These are phyloP conservation scores for Herpotrichia juniperi DNA, from an alignment of 2,329 filamentous ascomycete species.

Conservation along the genomic window DNA sequence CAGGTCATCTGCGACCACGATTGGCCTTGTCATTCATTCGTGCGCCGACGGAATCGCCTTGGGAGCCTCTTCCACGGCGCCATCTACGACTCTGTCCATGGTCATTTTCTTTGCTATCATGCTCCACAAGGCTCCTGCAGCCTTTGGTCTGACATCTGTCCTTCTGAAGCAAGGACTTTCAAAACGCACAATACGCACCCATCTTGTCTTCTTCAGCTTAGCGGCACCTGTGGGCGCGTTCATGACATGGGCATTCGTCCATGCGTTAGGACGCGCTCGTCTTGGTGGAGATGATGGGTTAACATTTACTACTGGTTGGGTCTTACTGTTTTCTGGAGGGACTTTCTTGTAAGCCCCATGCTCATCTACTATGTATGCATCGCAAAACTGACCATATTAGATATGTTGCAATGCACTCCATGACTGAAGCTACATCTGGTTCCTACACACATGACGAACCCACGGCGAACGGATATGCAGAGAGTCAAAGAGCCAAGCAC, in stretches of 20 bases:
- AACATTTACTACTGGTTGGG: conserved; percentile 88
- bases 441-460: conserved; percentile 36
- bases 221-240: conserved; percentile 88
- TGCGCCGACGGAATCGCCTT: conserved; percentile 95
- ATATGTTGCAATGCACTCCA: conserved; percentile 98
- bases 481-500: conserved; percentile 55
- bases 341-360: conserved; percentile 92
- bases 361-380: not conserved
- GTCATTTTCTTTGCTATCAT: conserved; percentile 97
- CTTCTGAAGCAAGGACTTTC: conserved; percentile 89
- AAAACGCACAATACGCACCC: conserved; percentile 81
- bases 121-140: conserved; percentile 95
- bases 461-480: conserved; percentile 58
- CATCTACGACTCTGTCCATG: conserved; percentile 74
- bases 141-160: conserved; percentile 91
- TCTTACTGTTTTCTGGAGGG: conserved; percentile 92
- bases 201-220: conserved; percentile 88
- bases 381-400: conserved; percentile 52
- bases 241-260: conserved; percentile 79
- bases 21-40: conserved; percentile 94
- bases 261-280: conserved; percentile 70
- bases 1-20: conserved; percentile 64
- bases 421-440: conserved; percentile 73
- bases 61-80: conserved; percentile 73
- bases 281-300: conserved; percentile 65